Evolutionary conservation across 2,329 filamentous ascomycete species (phyloP), one percentile per base, ranked within the genome.

Genomic region (Neofusicoccum kwambonambiense): DNA sequence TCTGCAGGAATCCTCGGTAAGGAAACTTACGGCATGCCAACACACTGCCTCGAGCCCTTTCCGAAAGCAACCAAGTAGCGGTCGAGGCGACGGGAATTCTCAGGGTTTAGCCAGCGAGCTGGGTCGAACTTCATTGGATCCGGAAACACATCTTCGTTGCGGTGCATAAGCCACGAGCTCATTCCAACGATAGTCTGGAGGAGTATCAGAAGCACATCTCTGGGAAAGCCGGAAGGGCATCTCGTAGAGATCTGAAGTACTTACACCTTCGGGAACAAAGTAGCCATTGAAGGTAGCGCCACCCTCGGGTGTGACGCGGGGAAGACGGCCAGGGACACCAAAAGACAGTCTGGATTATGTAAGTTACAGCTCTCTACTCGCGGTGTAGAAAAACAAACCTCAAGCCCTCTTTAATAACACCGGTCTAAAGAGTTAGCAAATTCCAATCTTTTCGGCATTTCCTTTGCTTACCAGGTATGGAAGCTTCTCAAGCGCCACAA

Each of bases 41-140:
- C 67, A 63, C 75, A 78, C 56, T 73, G 70, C 37, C 75, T 67
- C 1, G 71, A 70, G 1, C 76, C 76, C 34, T 75, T 74, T 17
- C 76, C 73, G 65, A 79, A 80, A 0, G 77, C 68, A 12, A 79
- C 73, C 45, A 79, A 72, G 51, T 76, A 74, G 56, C 70, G 73
- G 19, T 79, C 66, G 49, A 69, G 62, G 4, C 67, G 65, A 9
- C 54, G 64, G 9, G 63, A 51, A 19, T 69, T 66, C 1, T 70
- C 69, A 1, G 68, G 64, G 37, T 71, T 65, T 4, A 70, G 54
- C 78, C 78, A 80, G 17, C 78, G 73, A 13, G 70, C 67, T 0
- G 78, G 78, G 19, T 74, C 69, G 65, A 80, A 80, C 13, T 57
- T 70, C 9, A 68, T 66, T 0, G 78, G 69, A 6, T 76, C 54